phyloP scores from a whole-genome alignment of 768 basidiomycete species.

The Sutorius australiensis region DNA sequence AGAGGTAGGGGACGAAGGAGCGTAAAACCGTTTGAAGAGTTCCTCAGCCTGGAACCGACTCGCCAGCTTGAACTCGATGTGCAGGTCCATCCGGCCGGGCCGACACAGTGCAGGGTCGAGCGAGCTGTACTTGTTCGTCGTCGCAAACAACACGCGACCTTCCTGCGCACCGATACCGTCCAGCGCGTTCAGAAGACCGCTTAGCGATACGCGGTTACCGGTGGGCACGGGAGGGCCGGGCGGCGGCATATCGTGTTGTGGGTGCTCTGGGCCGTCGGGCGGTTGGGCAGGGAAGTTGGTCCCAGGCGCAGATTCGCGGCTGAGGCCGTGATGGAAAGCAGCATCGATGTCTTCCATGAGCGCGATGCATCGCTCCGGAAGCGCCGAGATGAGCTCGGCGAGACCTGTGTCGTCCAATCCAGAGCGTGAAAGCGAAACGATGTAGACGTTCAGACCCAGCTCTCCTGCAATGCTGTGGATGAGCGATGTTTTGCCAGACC shows the following conservation, averaged over 20 bases:
- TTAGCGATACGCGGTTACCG: constrained; percentile 52
- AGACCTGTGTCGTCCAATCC: constrained; percentile 63
- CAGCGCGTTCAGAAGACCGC: constrained; percentile 73
- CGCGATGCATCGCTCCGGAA: constrained; percentile 70
- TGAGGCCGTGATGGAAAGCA: constrained; percentile 52
- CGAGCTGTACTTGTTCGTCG: constrained; percentile 66
- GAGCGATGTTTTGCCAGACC: constrained; percentile 75
- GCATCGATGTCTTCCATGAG: constrained; percentile 86
- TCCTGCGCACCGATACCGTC: constrained; percentile 79
- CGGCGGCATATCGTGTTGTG: constrained; percentile 13
- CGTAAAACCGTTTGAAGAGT: constrained; percentile 67
- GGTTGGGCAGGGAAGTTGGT: neutral
- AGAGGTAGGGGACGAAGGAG: constrained; percentile 31
- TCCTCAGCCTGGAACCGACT: constrained; percentile 63
- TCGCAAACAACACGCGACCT: constrained; percentile 78
- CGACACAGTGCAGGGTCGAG: constrained; percentile 74
- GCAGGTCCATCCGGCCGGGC: constrained; percentile 78
- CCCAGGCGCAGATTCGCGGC: constrained; percentile 25
- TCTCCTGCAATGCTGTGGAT: constrained; percentile 79
- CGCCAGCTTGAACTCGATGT: constrained; percentile 73
- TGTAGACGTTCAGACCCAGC: constrained; percentile 68
- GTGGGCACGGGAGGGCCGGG: constrained; percentile 9
- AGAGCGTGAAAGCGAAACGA: constrained; percentile 59
- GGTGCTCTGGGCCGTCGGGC: neutral
- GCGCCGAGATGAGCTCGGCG: constrained; percentile 51